A percentile compares a stretch with the other conserved stretches of the same genome.
phyloP scores from a whole-genome alignment of 2,329 filamentous ascomycete species.

The Moelleriella libera region DNA sequence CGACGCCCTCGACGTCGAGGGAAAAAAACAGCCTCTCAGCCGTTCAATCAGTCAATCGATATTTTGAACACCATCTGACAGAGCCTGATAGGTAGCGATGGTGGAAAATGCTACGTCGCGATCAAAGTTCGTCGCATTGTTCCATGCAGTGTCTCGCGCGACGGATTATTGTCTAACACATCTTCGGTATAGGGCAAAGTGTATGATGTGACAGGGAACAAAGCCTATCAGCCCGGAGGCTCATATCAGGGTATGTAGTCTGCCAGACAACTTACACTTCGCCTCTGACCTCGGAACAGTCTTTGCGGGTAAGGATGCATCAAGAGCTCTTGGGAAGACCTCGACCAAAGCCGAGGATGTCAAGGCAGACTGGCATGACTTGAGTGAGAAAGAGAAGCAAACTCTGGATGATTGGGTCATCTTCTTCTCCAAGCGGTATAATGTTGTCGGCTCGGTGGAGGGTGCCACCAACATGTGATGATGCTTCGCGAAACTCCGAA shows the following conservation, averaged over 20 bases:
- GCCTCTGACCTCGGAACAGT: slow-evolving; percentile 36
- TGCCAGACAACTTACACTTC: slow-evolving; percentile 4
- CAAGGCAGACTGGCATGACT: slow-evolving; percentile 64
- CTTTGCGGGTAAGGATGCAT: slow-evolving; percentile 91
- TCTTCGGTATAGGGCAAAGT: slow-evolving; percentile 55
- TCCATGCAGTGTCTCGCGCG: too few species aligned
- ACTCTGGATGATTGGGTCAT: slow-evolving; percentile 85
- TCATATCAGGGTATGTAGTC: slow-evolving; percentile 62
- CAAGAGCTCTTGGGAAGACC: slow-evolving; percentile 75
- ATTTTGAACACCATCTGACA: too few species aligned
- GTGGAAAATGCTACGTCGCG: slow-evolving; percentile 51
- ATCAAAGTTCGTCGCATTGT: slow-evolving; percentile 43
- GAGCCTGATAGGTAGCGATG: slow-evolving; percentile 40
- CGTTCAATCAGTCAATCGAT: too few species aligned
- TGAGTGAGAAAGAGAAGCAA: slow-evolving; percentile 73
- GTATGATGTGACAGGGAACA: slow-evolving; percentile 87
- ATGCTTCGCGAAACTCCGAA: not conserved
- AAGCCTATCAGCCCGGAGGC: slow-evolving; percentile 68
- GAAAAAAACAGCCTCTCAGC: too few species aligned
- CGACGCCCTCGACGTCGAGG: too few species aligned
- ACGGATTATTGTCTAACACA: not conserved
- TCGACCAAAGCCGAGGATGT: slow-evolving; percentile 81
- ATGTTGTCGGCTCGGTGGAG: slow-evolving; percentile 59
- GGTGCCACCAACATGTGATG: slow-evolving; percentile 43
- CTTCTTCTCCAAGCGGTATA: slow-evolving; percentile 96